Evolutionary conservation across 129 eudicot genomes (phyloP).

Genomic region (Artemisia annua): DNA sequence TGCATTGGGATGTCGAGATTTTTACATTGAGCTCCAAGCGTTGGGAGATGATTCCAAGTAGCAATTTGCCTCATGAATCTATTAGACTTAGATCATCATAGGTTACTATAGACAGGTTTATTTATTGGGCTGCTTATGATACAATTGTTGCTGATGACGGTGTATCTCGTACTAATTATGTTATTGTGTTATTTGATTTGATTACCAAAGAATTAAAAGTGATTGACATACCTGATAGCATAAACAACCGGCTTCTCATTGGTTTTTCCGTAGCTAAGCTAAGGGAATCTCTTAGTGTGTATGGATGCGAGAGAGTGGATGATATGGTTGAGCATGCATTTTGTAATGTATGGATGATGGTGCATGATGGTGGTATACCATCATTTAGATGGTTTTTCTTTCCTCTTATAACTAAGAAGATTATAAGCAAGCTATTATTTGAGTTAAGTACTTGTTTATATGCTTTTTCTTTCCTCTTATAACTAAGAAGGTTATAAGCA

Average conservation of each 20-base stretch:
- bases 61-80: conserved; percentile 18
- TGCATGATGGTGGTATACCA: conserved; percentile 38
- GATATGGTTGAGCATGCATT: not conserved
- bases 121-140: conserved; percentile 12
- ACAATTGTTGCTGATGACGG: not conserved
- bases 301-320: not conserved
- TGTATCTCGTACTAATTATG: not conserved
- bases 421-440: too few species aligned
- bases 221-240: conserved; percentile 27
- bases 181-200: conserved; percentile 43
- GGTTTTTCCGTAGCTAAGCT: conserved; percentile 29
- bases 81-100: conserved; percentile 31
- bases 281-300: conserved; percentile 10
- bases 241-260: conserved; percentile 3
- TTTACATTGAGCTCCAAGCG: conserved; percentile 25
- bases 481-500: too few species aligned
- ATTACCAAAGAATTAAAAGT: conserved; percentile 32
- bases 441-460: too few species aligned
- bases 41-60: conserved; percentile 26
- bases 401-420: too few species aligned
- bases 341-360: conserved; percentile 49
- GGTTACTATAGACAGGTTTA: conserved; percentile 31
- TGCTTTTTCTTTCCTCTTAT: too few species aligned
- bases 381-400: not conserved
- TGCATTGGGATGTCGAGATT: conserved; percentile 19